These are phyloP conservation scores for Dictyostelium firmibasis DNA, from an alignment of 78 protist species.

Conservation along the genomic window DNA sequence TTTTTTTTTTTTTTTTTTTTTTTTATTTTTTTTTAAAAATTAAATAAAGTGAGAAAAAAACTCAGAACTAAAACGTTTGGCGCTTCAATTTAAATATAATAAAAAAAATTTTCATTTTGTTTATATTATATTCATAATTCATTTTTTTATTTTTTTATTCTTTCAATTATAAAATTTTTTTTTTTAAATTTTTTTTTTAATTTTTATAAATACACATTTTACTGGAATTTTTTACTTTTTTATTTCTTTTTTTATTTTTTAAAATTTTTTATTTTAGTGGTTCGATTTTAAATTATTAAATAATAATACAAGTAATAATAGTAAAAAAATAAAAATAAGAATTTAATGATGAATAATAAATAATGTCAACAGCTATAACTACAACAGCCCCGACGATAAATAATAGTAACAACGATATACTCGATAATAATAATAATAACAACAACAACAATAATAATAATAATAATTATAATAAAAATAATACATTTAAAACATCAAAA, in stretches of 20 bases:
- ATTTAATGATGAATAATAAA: not conserved
- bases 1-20: too few species aligned
- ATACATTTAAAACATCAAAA: not conserved
- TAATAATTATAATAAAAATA: not conserved
- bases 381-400: not conserved
- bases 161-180: too few species aligned
- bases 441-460: not conserved
- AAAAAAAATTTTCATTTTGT: too few species aligned
- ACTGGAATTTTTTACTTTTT: not conserved
- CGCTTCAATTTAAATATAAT: not conserved
- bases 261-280: not conserved
- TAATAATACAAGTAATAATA: too few species aligned
- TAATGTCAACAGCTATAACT: not conserved
- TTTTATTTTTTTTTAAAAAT: too few species aligned
- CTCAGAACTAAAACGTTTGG: not conserved
- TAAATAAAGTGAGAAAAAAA: not conserved
- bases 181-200: not conserved
- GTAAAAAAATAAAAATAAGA: not conserved
- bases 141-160: not conserved
- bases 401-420: not conserved
- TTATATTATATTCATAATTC: not conserved
- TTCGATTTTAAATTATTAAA: not conserved
- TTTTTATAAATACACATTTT: not conserved
- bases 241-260: not conserved
- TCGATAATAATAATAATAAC: not conserved